Conservation (phyloP, 805 yeast genomes). For the Candida insectorum region DNA sequence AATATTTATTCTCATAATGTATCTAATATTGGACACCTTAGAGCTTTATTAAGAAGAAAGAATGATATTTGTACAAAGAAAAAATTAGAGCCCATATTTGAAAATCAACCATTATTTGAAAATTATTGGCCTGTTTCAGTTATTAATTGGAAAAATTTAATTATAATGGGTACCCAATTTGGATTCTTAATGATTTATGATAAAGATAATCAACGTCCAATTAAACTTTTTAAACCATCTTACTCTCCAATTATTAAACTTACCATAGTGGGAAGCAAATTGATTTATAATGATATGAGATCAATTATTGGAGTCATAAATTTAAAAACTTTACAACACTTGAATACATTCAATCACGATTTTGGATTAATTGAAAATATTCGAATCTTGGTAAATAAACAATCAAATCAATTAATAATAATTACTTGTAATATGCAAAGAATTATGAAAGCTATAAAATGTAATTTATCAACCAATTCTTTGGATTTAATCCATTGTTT, state of each 20-base stretch:
- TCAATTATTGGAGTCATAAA: slow-evolving; percentile 26
- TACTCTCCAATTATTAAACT: slow-evolving; percentile 20
- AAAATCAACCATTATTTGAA: slow-evolving; percentile 1
- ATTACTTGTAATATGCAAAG: too few species aligned
- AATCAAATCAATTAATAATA: too few species aligned
- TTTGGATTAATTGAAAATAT: slow-evolving; percentile 6
- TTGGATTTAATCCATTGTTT: too few species aligned
- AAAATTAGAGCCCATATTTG: slow-evolving; percentile 14
- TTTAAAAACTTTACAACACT: slow-evolving; percentile 2
- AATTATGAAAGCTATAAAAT: too few species aligned
- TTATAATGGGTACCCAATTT: slow-evolving; percentile 31
- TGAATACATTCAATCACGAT: slow-evolving; percentile 2
- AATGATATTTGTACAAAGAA: slow-evolving; percentile 1
- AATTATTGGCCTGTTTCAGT: slow-evolving; percentile 22
- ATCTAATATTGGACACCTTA: slow-evolving; percentile 1
- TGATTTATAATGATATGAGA: slow-evolving; percentile 26
- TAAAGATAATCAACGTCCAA: slow-evolving; percentile 8
- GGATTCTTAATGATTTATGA: slow-evolving; percentile 24
- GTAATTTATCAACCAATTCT: too few species aligned
- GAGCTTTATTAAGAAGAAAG: slow-evolving; percentile 2
- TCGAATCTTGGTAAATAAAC: slow-evolving; percentile 1
- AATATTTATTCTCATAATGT: neutral
- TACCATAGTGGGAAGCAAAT: slow-evolving; percentile 14
- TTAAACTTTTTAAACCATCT: slow-evolving; percentile 17
- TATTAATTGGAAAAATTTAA: slow-evolving; percentile 13